Evolutionary conservation across 345 rosid species (phyloP).

Genomic region (Eucalyptus decipiens): DNA sequence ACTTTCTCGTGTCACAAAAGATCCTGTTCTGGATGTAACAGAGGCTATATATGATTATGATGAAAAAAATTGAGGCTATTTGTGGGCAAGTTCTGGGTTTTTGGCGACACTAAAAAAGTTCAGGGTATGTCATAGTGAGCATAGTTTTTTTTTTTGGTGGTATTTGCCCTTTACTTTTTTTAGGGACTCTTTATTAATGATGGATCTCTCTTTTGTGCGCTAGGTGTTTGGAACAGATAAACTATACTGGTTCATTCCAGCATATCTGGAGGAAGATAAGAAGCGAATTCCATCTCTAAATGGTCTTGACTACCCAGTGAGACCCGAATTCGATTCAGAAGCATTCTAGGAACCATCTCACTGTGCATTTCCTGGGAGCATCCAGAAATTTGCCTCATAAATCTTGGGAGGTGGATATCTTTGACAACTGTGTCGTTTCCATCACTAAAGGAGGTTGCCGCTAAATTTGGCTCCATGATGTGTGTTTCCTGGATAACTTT

Average conservation of each 20-base stretch:
- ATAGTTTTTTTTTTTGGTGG: background rate
- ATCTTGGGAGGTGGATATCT: background rate
- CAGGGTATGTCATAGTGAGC: background rate
- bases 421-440: background rate
- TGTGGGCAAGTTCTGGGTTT: background rate
- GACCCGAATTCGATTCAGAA: slow-evolving; percentile 67
- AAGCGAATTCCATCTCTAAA: slow-evolving; percentile 82
- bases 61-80: background rate
- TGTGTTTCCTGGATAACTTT: background rate
- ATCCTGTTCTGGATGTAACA: background rate
- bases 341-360: slow-evolving; percentile 20
- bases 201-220: background rate
- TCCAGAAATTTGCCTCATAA: background rate
- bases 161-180: background rate
- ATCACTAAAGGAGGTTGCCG: background rate
- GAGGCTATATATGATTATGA: background rate
- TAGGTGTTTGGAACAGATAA: slow-evolving; percentile 92
- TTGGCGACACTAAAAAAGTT: background rate
- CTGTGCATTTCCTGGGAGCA: background rate
- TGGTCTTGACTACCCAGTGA: slow-evolving; percentile 88
- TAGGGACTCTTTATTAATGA: background rate
- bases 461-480: background rate
- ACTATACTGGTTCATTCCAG: slow-evolving; percentile 72
- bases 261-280: slow-evolving; percentile 79
- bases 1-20: no score